Evolutionary conservation across 345 rosid genomes (phyloP).

Genomic region (Lepidium africanum): DNA sequence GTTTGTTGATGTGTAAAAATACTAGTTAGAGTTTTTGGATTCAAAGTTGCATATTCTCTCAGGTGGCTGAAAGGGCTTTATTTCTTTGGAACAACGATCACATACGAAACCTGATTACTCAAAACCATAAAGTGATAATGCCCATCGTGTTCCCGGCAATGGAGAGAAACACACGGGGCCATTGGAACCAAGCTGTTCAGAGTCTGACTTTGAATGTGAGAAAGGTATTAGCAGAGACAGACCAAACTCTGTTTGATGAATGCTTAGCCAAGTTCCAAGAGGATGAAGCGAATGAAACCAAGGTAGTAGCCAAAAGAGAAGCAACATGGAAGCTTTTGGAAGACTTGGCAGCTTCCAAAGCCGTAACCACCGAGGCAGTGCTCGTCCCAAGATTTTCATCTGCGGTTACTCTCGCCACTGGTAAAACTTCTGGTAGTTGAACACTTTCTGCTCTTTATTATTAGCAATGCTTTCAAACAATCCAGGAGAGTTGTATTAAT

Average conservation of each 20-base stretch:
- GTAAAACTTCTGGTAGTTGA: slow-evolving; percentile 33
- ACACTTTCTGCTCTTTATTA: neutral
- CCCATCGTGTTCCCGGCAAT: slow-evolving; percentile 55
- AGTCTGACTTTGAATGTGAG: slow-evolving; percentile 50
- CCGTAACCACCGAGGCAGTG: slow-evolving; percentile 46
- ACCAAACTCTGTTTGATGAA: slow-evolving; percentile 57
- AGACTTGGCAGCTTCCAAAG: slow-evolving; percentile 54
- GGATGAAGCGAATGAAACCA: slow-evolving; percentile 40
- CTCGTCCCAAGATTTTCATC: slow-evolving; percentile 45
- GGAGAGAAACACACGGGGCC: slow-evolving; percentile 45
- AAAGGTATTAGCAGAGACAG: slow-evolving; percentile 49
- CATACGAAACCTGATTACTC: slow-evolving; percentile 42
- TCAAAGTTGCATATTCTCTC: neutral
- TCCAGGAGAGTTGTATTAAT: neutral
- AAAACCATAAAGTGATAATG: slow-evolving; percentile 40
- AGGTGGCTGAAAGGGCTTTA: slow-evolving; percentile 63
- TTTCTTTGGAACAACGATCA: slow-evolving; percentile 62
- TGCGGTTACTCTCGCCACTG: slow-evolving; percentile 35
- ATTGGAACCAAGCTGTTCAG: slow-evolving; percentile 67
- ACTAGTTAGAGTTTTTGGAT: neutral
- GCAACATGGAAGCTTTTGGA: slow-evolving; percentile 60
- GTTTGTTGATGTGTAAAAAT: neutral
- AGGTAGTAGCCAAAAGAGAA: slow-evolving; percentile 43
- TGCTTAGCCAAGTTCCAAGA: slow-evolving; percentile 54
- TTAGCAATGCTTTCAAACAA: neutral